phyloP scores from a whole-genome alignment of 176 grass and related monocot genomes.

The Phoenix dactylifera region DNA sequence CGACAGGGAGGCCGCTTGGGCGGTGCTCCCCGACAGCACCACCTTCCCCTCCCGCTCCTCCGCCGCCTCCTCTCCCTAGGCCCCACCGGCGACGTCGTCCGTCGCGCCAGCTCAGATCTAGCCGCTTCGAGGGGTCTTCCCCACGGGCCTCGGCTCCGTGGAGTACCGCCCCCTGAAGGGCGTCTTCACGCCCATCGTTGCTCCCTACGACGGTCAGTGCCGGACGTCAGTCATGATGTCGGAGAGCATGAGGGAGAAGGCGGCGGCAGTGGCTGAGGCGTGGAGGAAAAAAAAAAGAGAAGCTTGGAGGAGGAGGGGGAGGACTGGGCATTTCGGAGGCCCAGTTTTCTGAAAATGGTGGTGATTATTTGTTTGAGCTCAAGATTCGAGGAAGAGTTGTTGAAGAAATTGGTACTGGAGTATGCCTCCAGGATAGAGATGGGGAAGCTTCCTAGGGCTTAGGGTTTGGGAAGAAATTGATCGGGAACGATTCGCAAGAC shows the following conservation, averaged over 20 bases:
- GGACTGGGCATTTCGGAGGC: constrained; percentile 26
- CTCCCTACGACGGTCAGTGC: no score
- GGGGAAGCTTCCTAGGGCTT: constrained; percentile 38
- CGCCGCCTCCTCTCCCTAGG: no score
- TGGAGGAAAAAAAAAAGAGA: constrained; percentile 29
- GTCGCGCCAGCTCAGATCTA: no score
- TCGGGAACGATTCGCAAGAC: no score
- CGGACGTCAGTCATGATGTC: constrained; percentile 8
- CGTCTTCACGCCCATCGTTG: no score
- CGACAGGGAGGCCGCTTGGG: no score
- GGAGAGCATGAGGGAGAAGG: constrained; percentile 57
- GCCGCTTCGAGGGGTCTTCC: no score
- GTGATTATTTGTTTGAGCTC: constrained; percentile 42
- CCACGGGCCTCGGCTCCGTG: no score
- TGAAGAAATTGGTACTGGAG: constrained; percentile 49
- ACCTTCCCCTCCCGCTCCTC: no score
- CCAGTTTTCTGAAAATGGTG: constrained; percentile 61
- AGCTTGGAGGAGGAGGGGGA: constrained; percentile 5
- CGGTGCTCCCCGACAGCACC: no score
- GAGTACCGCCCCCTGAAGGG: no score
- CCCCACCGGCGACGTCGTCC: no score
- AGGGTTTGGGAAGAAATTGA: constrained; percentile 32
- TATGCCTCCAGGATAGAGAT: constrained; percentile 57
- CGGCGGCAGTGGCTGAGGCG: constrained; percentile 32
- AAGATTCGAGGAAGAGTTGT: constrained; percentile 51